Conservation (phyloP, 2,329 filamentous ascomycete genomes). For the Torrubiella hemipterigena region DNA sequence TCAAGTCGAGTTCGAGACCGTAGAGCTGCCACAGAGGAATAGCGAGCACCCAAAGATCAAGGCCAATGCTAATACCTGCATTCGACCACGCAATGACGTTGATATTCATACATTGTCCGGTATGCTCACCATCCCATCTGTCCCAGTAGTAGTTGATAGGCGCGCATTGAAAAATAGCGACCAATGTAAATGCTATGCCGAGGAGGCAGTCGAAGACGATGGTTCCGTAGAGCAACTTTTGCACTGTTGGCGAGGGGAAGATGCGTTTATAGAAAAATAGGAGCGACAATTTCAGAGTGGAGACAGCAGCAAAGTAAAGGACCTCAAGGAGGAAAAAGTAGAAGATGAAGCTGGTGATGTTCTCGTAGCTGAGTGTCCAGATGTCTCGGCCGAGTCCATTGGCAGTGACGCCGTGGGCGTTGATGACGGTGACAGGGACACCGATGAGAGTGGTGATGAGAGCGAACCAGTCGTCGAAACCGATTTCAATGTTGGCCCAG, state of each 20-base stretch:
- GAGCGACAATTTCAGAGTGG: constrained; percentile 7
- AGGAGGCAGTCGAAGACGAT: constrained; percentile 21
- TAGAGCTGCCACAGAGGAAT: constrained; percentile 30
- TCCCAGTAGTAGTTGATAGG: constrained; percentile 38
- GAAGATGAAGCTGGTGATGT: constrained; percentile 1
- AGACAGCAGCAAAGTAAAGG: constrained; percentile 4
- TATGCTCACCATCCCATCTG: constrained; percentile 32
- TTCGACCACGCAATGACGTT: constrained; percentile 33
- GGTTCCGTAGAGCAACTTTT: constrained; percentile 23
- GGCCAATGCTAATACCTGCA: constrained; percentile 31
- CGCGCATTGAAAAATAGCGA: constrained; percentile 31
- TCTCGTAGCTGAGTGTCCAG: neutral
- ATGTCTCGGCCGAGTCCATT: constrained; percentile 1
- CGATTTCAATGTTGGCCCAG: constrained; percentile 10
- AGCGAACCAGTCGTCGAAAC: constrained; percentile 7
- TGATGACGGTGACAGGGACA: constrained; percentile 18
- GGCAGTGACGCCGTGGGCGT: neutral
- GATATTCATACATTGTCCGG: constrained; percentile 31
- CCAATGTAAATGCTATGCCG: constrained; percentile 24
- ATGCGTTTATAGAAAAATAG: constrained; percentile 20
- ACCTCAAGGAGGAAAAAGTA: constrained; percentile 7
- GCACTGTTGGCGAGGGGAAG: constrained; percentile 25
- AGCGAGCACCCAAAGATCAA: constrained; percentile 34
- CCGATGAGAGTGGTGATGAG: constrained; percentile 5
- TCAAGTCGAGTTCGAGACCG: constrained; percentile 24